Percentiles rank a stretch among this genome's conserved stretches.
These are phyloP conservation scores for Zizania latifolia DNA, from an alignment of 176 grass and related monocot genomes.

Conservation along the genomic window DNA sequence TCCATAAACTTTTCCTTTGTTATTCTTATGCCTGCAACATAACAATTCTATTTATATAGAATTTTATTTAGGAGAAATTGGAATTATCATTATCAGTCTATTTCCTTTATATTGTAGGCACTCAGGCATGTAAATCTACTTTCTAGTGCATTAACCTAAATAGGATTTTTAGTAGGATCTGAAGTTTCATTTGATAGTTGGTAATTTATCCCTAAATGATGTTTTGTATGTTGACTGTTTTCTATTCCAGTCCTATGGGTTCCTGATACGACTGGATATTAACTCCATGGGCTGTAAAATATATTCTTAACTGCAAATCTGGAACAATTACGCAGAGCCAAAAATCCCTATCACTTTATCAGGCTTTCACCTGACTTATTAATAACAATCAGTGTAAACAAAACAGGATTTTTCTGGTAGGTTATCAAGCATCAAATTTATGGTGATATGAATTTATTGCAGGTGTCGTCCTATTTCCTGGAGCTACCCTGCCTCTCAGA, in stretches of 20 bases:
- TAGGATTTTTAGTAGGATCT: neutral
- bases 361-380: slow-evolving; percentile 4
- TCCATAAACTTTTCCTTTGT: neutral
- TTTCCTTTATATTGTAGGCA: neutral
- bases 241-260: neutral
- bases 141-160: neutral
- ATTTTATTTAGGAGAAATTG: neutral
- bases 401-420: neutral
- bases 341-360: neutral
- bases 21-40: neutral
- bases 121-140: neutral
- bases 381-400: neutral
- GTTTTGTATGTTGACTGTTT: neutral
- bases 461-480: slow-evolving; percentile 97
- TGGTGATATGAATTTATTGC: slow-evolving; percentile 11
- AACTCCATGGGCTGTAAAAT: neutral
- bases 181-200: neutral
- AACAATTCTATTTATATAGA: too few species aligned
- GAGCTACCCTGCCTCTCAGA: slow-evolving; percentile 83
- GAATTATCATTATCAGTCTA: neutral
- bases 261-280: neutral
- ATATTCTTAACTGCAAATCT: slow-evolving; percentile 2
- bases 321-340: neutral
- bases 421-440: slow-evolving; percentile 21
- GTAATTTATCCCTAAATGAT: neutral